phyloP scores from a whole-genome alignment of 23 red algal genomes.

The Pyropia haitanensis region DNA sequence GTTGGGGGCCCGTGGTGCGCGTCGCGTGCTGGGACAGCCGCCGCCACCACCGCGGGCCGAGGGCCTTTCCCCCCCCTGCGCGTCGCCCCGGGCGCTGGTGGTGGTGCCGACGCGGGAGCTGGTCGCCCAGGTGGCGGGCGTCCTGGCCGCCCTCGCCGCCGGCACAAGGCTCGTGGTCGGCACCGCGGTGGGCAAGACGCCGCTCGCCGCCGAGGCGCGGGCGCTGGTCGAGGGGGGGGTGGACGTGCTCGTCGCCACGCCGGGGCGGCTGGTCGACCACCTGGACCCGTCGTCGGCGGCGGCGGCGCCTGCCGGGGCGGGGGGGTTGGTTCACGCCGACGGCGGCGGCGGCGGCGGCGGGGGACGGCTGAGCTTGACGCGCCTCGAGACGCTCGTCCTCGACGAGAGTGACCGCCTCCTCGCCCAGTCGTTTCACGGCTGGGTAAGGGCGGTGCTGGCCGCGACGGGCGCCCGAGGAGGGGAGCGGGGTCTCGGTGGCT shows the following conservation, averaged over 20 bases:
- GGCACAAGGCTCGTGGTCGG: conserved; percentile 3
- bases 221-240: conserved; percentile 6
- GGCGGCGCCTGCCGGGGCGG: no score
- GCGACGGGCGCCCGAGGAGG: conserved; percentile 2
- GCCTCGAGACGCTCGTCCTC: conserved; percentile 66
- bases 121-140: conserved; percentile 39
- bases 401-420: conserved; percentile 95
- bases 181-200: conserved; percentile 11
- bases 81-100: conserved; percentile 48
- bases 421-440: conserved; percentile 43
- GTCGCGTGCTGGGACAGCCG: no score
- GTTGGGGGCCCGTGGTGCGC: no score
- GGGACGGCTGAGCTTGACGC: conserved; percentile 23
- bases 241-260: conserved; percentile 75
- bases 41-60: no score
- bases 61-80: no score
- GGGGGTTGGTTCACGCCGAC: no score
- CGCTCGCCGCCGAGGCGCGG: conserved; percentile 16
- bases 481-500: no score
- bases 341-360: background rate
- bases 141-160: conserved; percentile 26
- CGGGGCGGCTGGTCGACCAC: conserved; percentile 72
- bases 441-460: conserved; percentile 40
- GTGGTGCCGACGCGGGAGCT: conserved; percentile 84
- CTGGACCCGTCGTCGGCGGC: conserved; percentile 1